These are phyloP conservation scores for Diversispora eburnea DNA, from an alignment of 192 early-diverging fungal genomes.

Conservation along the genomic window DNA sequence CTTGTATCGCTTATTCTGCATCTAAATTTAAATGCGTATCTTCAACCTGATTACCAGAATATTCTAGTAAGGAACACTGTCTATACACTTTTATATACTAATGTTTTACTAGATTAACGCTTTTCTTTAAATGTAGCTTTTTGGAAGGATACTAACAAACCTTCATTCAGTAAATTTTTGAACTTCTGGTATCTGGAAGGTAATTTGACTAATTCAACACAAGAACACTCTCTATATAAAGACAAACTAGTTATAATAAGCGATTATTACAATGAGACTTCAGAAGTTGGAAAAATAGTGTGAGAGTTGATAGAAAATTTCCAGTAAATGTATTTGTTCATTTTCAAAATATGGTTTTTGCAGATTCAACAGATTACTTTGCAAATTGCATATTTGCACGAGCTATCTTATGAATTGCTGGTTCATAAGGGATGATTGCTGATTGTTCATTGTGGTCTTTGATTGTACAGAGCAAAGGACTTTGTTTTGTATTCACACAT, in stretches of 20 bases:
- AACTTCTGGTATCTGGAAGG: conserved; percentile 5
- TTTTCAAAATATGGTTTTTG: too few species aligned
- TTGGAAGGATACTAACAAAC: neutral
- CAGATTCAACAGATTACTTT: neutral
- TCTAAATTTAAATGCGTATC: too few species aligned
- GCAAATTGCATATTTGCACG: conserved; percentile 13
- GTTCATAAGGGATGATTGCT: neutral
- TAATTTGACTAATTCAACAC: neutral
- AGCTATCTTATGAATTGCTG: conserved; percentile 8
- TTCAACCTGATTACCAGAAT: too few species aligned
- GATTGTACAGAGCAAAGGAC: neutral
- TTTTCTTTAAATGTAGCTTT: neutral
- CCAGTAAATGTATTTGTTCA: neutral
- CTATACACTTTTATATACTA: neutral
- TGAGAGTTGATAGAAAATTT: neutral
- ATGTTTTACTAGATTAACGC: conserved; percentile 17
- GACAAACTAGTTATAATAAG: conserved; percentile 1
- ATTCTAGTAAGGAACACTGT: conserved; percentile 12
- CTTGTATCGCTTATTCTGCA: too few species aligned
- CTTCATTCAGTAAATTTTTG: conserved; percentile 17
- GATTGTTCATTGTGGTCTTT: conserved; percentile 9
- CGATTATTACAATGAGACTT: neutral
- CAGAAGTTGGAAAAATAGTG: conserved; percentile 3
- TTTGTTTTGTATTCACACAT: neutral
- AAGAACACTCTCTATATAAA: neutral